Evolutionary conservation across 108 stramenopile genomes (phyloP), one percentile per base, ranked within the genome.

Genomic region (Fragilariopsis cylindrus): DNA sequence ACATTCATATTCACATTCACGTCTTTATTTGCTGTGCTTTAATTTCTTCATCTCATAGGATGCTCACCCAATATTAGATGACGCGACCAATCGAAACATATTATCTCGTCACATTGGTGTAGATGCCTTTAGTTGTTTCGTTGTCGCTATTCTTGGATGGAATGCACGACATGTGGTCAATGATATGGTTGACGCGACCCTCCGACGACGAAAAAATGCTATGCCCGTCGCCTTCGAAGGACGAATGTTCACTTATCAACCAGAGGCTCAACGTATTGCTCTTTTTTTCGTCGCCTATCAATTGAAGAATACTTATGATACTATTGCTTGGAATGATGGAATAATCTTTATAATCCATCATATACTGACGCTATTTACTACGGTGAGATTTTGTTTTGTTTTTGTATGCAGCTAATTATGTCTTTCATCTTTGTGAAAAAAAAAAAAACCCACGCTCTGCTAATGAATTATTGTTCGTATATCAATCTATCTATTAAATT

Each of bases 281-380:
- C 42, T 85, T 5, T 81, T 91, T 53, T 95, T 92, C 73, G 81
- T 92, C 43, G 82, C 80, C 11, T 95, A 92, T 78, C 95, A 96
- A 72, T 58, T 90, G 48, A 96, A 96, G 76, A 96, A 96, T 62
- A 73, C 90, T 64, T 85, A 82, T 67, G 95, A 96, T 79, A 84
- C 85, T 11, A 80, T 93, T 30, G 71, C 85, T 40, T 96, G 95
- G 95, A 76, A 84, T 55, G 95, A 96, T 66, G 95, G 95, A 18
- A 74, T 80, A 21, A 88, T 89, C 66, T 96, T 89, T 73, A 76
- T 96, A 55, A 57, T 84, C 39, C 95, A 96, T 73, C 95, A 96
- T 71, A 65, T 92, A 19, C 69, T 92, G 16, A 78, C 88, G 5
- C 80, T 92, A 3, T 50, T 70, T n/a, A 89, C 87, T 5, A 84